Evolutionary conservation across 768 basidiomycete species (phyloP), one percentile per base, ranked within the genome.

Genomic region (Pleurotus citrinopileatus): DNA sequence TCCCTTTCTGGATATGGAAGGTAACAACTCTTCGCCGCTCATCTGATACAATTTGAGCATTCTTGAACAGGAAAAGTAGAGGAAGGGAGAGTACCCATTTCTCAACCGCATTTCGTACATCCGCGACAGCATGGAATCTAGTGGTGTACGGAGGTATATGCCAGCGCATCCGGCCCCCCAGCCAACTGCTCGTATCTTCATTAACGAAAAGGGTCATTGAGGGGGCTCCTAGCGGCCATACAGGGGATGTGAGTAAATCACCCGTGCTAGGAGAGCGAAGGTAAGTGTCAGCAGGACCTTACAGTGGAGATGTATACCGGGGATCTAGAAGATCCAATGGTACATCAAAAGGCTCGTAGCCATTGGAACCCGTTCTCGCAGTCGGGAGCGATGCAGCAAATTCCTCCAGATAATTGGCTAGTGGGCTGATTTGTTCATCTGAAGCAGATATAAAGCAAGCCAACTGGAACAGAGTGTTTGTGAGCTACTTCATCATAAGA

Each of bases 311-410:
- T 3, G 32, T 60, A 36, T 45, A 60, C 64, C 29, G 53, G 6
- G 60, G 60, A 55, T 67, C 64, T 9, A 67, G 34, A 20, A 64
- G 44, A 20, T 57, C 42, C 4, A 54, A 43, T 2, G 66, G 64
- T n/a, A 67, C 59, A 23, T 47, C 34, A 55, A 55, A 67, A 1
- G 64, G 64, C 10, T 55, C 54, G 8, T 27, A 20, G 1, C 64
- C 66, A 34, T 60, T 52, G 3, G 27, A 2, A n/a, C 28, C 42
- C 9, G 20, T n/a, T 17, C 19, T 17, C 10, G 12, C 4, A 23
- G 46, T 44, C 26, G 52, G 17, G 15, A 42, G 12, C 26, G 45
- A 23, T 32, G 23, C 26, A 10, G 57, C n/a, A 34, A 40, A 20
- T 5, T 54, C 53, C 38, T 44, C 37, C 5, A 63, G 52, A 46